Percentiles rank a stretch among this genome's conserved stretches.
Evolutionary conservation across 1,139 yeast genomes (phyloP).

Genomic region (Pichia inconspicua): DNA sequence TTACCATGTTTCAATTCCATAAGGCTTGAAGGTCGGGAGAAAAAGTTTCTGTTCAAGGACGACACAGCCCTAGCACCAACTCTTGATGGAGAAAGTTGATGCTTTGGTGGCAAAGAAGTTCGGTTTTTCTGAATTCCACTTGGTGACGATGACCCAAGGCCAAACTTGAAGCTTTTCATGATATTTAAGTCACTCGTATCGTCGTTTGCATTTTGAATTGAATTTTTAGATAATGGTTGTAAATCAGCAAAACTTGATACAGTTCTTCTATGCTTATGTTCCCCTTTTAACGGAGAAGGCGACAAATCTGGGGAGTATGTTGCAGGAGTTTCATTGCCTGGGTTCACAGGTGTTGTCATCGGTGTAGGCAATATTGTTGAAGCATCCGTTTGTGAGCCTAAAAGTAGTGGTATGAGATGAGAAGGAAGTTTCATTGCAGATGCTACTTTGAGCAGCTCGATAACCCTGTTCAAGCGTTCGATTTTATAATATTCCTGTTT

Average conservation of each 20-base stretch:
- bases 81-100: conserved; percentile 62
- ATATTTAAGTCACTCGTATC: conserved; percentile 21
- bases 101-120: conserved; percentile 27
- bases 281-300: conserved; percentile 7
- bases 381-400: conserved; percentile 23
- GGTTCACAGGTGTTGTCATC: not conserved
- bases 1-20: conserved; percentile 22
- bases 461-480: conserved; percentile 53
- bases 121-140: conserved; percentile 11
- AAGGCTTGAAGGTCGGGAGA: conserved; percentile 13
- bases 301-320: conserved; percentile 1
- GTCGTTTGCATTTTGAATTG: conserved; percentile 21
- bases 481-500: conserved; percentile 71
- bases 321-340: not conserved
- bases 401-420: conserved; percentile 56
- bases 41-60: conserved; percentile 31
- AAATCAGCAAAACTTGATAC: conserved; percentile 13
- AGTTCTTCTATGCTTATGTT: conserved; percentile 16
- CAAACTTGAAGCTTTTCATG: conserved; percentile 38
- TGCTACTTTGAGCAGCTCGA: conserved; percentile 59
- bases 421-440: conserved; percentile 59
- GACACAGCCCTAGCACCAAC: conserved; percentile 70
- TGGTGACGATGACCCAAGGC: conserved; percentile 25
- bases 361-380: not conserved
- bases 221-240: not conserved